Evolutionary conservation across 257 asterid species (phyloP).

Genomic region (Echites panduratus): DNA sequence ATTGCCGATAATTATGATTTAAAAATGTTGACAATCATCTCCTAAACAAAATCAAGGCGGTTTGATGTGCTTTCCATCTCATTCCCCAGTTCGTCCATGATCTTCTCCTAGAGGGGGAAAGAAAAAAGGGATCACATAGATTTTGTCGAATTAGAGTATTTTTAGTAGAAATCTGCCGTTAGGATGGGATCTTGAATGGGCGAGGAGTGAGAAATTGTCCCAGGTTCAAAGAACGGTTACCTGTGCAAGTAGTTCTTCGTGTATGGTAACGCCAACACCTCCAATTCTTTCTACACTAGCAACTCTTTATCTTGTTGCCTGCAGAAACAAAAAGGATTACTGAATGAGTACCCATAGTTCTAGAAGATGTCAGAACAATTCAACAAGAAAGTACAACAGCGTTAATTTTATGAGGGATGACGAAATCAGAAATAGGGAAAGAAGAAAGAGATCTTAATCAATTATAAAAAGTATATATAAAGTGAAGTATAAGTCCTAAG

Average conservation of each 20-base stretch:
- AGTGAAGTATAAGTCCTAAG: not conserved
- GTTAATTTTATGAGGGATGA: not conserved
- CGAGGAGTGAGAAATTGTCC: too few species aligned
- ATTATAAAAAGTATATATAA: not conserved
- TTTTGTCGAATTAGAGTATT: not conserved
- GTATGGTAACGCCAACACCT: conserved; percentile 93
- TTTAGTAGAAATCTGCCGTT: not conserved
- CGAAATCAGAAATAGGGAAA: not conserved
- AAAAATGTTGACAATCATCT: conserved; percentile 12
- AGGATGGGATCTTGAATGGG: not conserved
- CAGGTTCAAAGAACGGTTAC: conserved; percentile 27
- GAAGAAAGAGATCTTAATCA: not conserved
- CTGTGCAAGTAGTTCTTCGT: conserved; percentile 92
- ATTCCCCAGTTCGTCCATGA: conserved; percentile 69
- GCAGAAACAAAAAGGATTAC: not conserved
- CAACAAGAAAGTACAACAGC: not conserved
- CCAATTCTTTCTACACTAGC: conserved; percentile 90
- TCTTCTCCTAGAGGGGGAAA: conserved; percentile 72
- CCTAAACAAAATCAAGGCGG: conserved; percentile 99
- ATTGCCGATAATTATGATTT: not conserved
- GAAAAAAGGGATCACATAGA: not conserved
- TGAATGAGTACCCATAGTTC: not conserved
- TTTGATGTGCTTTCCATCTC: conserved; percentile 84
- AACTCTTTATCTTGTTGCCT: conserved; percentile 28
- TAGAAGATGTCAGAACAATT: not conserved